Percentiles rank a stretch among this genome's conserved stretches.
phyloP scores from a whole-genome alignment of 257 asterid genomes.

The Fraxinus excelsior region DNA sequence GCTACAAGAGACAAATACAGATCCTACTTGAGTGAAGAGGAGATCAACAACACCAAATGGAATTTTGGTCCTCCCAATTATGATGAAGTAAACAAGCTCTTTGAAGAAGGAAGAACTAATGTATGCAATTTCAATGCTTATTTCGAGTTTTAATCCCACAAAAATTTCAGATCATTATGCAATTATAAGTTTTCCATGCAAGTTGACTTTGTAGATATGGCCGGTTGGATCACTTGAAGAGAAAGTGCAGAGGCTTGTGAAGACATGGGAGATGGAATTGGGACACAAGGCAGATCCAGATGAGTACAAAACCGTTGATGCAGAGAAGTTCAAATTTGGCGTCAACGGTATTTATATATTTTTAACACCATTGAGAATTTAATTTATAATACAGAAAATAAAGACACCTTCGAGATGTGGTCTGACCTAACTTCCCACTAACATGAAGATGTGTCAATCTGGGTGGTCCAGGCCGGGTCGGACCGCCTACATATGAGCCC shows the following conservation, averaged over 20 bases:
- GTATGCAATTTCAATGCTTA: constrained; percentile 28
- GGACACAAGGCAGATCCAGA: constrained; percentile 33
- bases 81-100: constrained; percentile 66
- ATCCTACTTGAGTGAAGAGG: constrained; percentile 60
- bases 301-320: constrained; percentile 39
- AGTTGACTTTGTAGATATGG: constrained; percentile 35
- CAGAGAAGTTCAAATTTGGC: constrained; percentile 28
- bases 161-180: not conserved
- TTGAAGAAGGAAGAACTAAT: constrained; percentile 73
- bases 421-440: too few species aligned
- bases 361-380: not conserved
- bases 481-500: too few species aligned
- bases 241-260: constrained; percentile 51
- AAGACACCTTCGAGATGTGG: not conserved
- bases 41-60: constrained; percentile 61
- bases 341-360: constrained; percentile 34
- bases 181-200: not conserved
- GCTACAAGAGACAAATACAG: constrained; percentile 39
- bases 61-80: constrained; percentile 66
- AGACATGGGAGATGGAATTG: constrained; percentile 65
- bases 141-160: not conserved
- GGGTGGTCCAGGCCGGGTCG: too few species aligned
- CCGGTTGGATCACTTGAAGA: constrained; percentile 50
- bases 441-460: too few species aligned
- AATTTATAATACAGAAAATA: too few species aligned